Evolutionary conservation across 306 rosid genomes (phyloP).

Genomic region (Vigna trinervia): DNA sequence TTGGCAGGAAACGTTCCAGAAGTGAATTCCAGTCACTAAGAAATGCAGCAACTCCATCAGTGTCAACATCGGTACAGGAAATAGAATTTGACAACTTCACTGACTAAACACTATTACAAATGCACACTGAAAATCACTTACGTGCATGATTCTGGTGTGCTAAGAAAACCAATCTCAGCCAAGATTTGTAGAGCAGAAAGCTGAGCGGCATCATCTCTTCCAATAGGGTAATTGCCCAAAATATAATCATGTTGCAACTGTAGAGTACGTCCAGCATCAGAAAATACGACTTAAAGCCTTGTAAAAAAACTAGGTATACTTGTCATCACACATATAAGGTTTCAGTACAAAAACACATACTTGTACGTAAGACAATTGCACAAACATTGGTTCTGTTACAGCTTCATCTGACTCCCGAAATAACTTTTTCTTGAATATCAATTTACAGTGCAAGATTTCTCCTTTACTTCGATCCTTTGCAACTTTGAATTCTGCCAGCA

Average conservation of each 20-base stretch:
- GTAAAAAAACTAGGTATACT: conserved; percentile 36
- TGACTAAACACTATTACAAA: conserved; percentile 19
- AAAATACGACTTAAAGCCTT: conserved; percentile 36
- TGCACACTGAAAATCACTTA: conserved; percentile 47
- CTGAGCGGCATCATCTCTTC: conserved; percentile 97
- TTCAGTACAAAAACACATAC: conserved; percentile 56
- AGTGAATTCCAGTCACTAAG: conserved; percentile 90
- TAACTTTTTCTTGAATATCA: conserved; percentile 85
- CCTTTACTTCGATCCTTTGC: conserved; percentile 96
- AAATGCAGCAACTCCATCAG: conserved; percentile 37
- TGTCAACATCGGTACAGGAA: conserved; percentile 7
- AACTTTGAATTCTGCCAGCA: conserved; percentile 83
- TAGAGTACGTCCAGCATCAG: conserved; percentile 43
- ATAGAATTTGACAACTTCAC: conserved; percentile 45
- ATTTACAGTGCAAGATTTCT: conserved; percentile 93
- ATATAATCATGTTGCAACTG: conserved; percentile 99
- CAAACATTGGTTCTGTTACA: conserved; percentile 90
- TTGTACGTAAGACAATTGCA: conserved; percentile 90
- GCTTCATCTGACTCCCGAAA: conserved; percentile 97
- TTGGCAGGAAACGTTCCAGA: conserved; percentile 83
- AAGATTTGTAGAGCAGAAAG: conserved; percentile 92
- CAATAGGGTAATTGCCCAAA: conserved; percentile 95
- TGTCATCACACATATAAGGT: conserved; percentile 40
- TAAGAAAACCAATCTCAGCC: conserved; percentile 80
- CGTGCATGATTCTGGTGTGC: conserved; percentile 81